Evolutionary conservation across 768 basidiomycete species (phyloP).

Genomic region (Gymnopilus junonius): DNA sequence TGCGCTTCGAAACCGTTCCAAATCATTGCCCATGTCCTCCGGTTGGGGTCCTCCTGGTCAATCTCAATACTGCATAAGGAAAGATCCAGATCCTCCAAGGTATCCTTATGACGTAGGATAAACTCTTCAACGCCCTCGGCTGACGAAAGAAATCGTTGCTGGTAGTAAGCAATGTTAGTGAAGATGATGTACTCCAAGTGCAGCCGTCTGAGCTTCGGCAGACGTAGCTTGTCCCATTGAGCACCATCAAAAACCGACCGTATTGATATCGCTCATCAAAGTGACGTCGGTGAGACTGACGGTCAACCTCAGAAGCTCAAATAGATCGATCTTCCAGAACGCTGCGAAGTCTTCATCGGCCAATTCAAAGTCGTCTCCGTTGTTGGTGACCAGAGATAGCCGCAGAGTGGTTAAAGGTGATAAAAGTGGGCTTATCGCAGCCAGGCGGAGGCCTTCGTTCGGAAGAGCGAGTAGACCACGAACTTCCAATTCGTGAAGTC

Average conservation of each 20-base stretch:
- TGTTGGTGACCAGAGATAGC: not conserved
- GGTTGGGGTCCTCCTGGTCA: not conserved
- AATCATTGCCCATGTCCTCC: not conserved
- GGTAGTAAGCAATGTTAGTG: not conserved
- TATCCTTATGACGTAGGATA: not conserved
- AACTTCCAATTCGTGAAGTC: not conserved
- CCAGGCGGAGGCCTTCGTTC: not conserved
- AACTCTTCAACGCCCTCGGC: not conserved
- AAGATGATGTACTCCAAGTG: not conserved
- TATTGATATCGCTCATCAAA: not conserved
- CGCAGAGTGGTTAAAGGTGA: not conserved
- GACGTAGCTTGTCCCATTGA: not conserved
- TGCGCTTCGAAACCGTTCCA: not conserved
- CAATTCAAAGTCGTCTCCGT: not conserved
- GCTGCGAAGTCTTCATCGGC: not conserved
- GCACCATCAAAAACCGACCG: not conserved
- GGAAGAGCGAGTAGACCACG: constrained; percentile 1
- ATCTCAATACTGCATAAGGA: not conserved
- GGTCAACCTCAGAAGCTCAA: not conserved
- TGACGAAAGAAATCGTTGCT: not conserved
- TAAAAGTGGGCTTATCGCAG: not conserved
- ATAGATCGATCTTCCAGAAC: not conserved
- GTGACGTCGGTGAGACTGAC: not conserved
- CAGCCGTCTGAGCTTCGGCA: not conserved
- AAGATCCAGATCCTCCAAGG: not conserved